Evolutionary conservation across 2,329 filamentous ascomycete genomes (phyloP), one percentile per base, ranked within the genome.

Genomic region (Cladophialophora psammophila): DNA sequence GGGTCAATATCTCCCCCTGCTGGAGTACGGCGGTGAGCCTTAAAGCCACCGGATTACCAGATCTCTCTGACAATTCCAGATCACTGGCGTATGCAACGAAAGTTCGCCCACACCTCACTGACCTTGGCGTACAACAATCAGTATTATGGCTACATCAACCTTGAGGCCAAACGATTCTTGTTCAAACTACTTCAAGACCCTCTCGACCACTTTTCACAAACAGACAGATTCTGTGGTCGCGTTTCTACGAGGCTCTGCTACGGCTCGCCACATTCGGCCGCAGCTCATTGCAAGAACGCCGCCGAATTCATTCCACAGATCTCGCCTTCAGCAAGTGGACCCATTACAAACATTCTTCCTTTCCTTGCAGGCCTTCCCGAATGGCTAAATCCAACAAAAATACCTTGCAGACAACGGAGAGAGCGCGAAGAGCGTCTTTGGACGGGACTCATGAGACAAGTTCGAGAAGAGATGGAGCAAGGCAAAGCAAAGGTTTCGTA

Each of bases 231-330:
- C 64, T 72, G 70, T 40, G 70, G 71, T 45, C 71, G 70, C 12
- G 67, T 73, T 61, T 63, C 64, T 8, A 63, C 71, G 20, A 69
- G 70, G 34, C 69, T 73, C 34, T 67, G 71, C 18, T 73, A 71
- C 57, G 71, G 71, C 12, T 66, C 62, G 31, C 66, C 72, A 56
- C 64, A 67, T 32, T 70, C 69, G n/a, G 69, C 69, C 20, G 71
- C 71, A 40, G 69, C 71, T 15, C 70, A 72, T 63, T 72, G 71
- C 71, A 73, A 72, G 65, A 73, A 71, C 60, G 72, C 72, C 13
- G 71, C 68, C 20, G 68, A 72, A 68, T 74, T 74, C 61, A 72
- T 74, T 45, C 70, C 72, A 32, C 71, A 74, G 50, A 74, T 74
- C 48, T 74, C 72, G 64, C 72, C 72, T 15, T 72, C 72, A 8